Percentiles rank a stretch among this genome's conserved stretches.
Conservation (phyloP, 2,329 filamentous ascomycete genomes). For the Aspergillus eucalypticola region DNA sequence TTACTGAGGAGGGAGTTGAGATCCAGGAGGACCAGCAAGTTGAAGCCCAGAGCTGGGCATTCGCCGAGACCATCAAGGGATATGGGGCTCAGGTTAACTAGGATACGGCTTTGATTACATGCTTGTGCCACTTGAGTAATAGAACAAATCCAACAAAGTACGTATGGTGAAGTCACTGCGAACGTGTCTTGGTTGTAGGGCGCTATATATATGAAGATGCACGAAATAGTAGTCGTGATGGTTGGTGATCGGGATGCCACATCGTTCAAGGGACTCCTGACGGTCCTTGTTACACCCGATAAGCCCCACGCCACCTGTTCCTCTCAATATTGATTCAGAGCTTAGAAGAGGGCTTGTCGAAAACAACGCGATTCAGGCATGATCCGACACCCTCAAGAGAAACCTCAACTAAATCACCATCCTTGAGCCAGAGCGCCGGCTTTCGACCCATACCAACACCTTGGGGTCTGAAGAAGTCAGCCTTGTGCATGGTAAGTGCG, state of each 20-base stretch:
- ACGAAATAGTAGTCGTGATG: no score
- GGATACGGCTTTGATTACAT: conserved; percentile 34
- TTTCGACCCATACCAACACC: conserved; percentile 71
- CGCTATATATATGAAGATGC: not conserved
- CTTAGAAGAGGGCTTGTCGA: conserved; percentile 44
- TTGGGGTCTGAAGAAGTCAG: conserved; percentile 53
- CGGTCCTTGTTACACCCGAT: not conserved
- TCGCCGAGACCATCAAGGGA: conserved; percentile 90
- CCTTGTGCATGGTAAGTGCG: conserved; percentile 34
- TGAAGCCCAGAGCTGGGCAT: conserved; percentile 96
- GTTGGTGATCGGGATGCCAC: not conserved
- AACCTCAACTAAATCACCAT: conserved; percentile 71
- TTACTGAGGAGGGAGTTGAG: conserved; percentile 86
- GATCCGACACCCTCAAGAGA: conserved; percentile 66
- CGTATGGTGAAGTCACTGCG: not conserved
- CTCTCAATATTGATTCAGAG: conserved; percentile 26
- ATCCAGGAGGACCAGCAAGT: conserved; percentile 82
- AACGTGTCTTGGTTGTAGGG: not conserved
- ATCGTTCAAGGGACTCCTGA: not conserved
- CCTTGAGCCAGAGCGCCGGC: conserved; percentile 67
- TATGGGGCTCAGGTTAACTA: conserved; percentile 80
- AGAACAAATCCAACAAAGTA: conserved; percentile 31
- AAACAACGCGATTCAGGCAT: conserved; percentile 47
- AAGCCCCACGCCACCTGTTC: not conserved
- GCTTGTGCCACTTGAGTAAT: conserved; percentile 11